Evolutionary conservation across 371 early-diverging fungal genomes (phyloP).

Genomic region (Mortierella sp.): DNA sequence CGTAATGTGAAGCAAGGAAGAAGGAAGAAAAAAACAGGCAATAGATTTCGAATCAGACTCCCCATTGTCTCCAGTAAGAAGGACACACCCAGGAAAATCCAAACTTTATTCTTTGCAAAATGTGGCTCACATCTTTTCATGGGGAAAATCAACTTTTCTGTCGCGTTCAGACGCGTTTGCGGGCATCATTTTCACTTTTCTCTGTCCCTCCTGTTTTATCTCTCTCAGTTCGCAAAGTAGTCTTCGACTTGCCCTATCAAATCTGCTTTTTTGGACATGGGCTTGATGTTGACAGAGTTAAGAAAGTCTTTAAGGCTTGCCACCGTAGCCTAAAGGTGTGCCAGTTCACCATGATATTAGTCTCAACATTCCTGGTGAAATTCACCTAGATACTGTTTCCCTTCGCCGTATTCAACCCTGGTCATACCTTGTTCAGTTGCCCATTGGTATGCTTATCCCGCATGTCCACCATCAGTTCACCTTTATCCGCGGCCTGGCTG

Average conservation of each 20-base stretch:
- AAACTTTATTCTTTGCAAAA: background rate
- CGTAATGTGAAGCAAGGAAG: background rate
- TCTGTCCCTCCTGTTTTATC: too few relatives aligned
- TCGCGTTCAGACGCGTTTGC: too few relatives aligned
- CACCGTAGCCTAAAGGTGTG: constrained; percentile 56
- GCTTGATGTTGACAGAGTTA: constrained; percentile 48
- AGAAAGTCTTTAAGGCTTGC: constrained; percentile 65
- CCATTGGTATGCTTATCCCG: constrained; percentile 27
- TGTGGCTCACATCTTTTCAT: too few relatives aligned
- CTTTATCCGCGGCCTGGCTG: constrained; percentile 11
- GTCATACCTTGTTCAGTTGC: constrained; percentile 45
- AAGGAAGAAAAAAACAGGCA: background rate
- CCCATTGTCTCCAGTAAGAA: background rate
- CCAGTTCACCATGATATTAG: too few relatives aligned
- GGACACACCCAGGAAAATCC: background rate
- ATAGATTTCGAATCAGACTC: constrained; percentile 5
- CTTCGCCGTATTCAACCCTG: too few relatives aligned
- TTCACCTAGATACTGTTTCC: too few relatives aligned
- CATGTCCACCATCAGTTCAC: constrained; percentile 23
- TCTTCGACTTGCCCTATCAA: constrained; percentile 59
- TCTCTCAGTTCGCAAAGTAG: constrained; percentile 47
- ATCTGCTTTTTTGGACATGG: constrained; percentile 63
- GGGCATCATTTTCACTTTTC: background rate
- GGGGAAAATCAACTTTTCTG: too few relatives aligned
- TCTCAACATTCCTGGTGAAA: too few relatives aligned